Base-by-base conservation (phyloP, 768 basidiomycete genomes). In the Suillus ampliporus region DNA sequence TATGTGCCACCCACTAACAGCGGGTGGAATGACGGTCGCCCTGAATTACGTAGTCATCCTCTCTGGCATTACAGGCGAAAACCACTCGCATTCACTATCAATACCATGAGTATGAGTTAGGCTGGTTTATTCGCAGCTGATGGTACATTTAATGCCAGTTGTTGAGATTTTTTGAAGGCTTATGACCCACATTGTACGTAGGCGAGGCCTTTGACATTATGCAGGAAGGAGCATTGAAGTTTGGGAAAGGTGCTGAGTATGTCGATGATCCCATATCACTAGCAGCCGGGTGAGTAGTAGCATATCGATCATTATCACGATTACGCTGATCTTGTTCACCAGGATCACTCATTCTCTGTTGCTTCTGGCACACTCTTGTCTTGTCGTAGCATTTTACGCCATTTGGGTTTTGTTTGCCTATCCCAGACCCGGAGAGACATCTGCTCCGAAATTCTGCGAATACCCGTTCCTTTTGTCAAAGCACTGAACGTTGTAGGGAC, bases 1-100 rank as follows among this genome's bases (percentile, higher is more conserved):
- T 72, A 97, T 97, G 94, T 90, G 95, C 3, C 95, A 97, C 74
- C 95, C 95, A 0, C 82, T 97, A 35, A 97, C 95, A 0, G 95
- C 94, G 15, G 93, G 94, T 31, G 95, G 95, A 5, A 97, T 97
- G 95, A 95, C 94, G 1, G 94, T 96, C 48, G 94, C 92, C 1
- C 79, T 97, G 61, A 82, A 86, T 72, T 95, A 97, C 70, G 89
- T 89, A 11, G 88, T 92, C 15, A 68, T 90, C 23, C 82, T 97
- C 8, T 75, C 85, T 57, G 93, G 93, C 87, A 90, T 71, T 93
- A 91, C 90, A 73, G 77, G 50, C 80, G 95, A n/a, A 97, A 96
- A 74, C 84, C 85, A 2, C 80, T 95, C 34, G 79, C 89, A 11
- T 84, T 89, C 31, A 94, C 91, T 17, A 86, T 96, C 63, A 97